These are phyloP conservation scores for Tilletia walkeri DNA, from an alignment of 1,284 basidiomycete genomes.

Conservation along the genomic window DNA sequence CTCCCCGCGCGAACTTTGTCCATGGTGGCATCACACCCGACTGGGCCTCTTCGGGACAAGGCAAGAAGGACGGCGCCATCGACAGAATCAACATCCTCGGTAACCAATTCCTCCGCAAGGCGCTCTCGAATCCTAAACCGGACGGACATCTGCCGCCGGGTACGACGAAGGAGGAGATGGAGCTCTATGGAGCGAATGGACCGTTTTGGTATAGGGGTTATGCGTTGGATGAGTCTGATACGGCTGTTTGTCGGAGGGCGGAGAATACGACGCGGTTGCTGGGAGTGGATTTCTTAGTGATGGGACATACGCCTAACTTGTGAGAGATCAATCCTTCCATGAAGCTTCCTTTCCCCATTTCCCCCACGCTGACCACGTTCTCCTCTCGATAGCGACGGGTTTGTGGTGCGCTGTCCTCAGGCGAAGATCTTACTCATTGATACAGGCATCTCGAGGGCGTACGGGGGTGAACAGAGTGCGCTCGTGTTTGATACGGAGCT, in stretches of 20 bases:
- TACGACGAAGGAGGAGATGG: slow-evolving; percentile 32
- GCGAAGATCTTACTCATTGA: slow-evolving; percentile 45
- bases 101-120: slow-evolving; percentile 36
- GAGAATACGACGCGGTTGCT: slow-evolving; percentile 22
- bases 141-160: slow-evolving; percentile 30
- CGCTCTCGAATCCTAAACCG: slow-evolving; percentile 23
- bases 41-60: slow-evolving; percentile 33
- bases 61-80: background rate
- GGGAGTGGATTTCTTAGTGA: slow-evolving; percentile 17
- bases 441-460: slow-evolving; percentile 49
- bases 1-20: slow-evolving; percentile 38
- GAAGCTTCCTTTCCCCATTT: no score
- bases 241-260: slow-evolving; percentile 33
- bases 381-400: slow-evolving; percentile 27
- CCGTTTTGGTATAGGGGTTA: slow-evolving; percentile 54
- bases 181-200: slow-evolving; percentile 38
- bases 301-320: slow-evolving; percentile 42
- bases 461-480: slow-evolving; percentile 49
- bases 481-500: slow-evolving; percentile 43
- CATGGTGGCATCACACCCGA: slow-evolving; percentile 51
- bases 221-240: slow-evolving; percentile 28
- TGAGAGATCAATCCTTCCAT: no score
- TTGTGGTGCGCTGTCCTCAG: slow-evolving; percentile 37
- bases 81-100: slow-evolving; percentile 42
- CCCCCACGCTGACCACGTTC: no score